Percentiles rank a stretch among this genome's conserved stretches.
Evolutionary conservation across 129 eudicot genomes (phyloP).

Genomic region (Flaveria sonorensis): DNA sequence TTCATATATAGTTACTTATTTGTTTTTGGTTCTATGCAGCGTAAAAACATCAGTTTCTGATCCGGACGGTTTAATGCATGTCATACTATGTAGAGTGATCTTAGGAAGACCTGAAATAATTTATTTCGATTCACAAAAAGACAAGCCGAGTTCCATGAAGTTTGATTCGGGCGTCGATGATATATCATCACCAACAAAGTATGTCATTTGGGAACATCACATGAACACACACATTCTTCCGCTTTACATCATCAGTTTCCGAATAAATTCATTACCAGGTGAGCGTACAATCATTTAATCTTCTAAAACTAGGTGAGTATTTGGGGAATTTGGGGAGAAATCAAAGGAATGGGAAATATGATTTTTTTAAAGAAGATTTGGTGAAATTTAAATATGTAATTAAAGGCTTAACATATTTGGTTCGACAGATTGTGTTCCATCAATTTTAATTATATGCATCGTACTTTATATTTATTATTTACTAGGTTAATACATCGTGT

Average conservation of each 20-base stretch:
- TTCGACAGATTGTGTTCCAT: too few relatives aligned
- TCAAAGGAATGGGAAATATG: too few relatives aligned
- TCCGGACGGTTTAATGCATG: conserved; percentile 33
- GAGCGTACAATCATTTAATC: not conserved
- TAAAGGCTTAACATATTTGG: too few relatives aligned
- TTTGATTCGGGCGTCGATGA: conserved; percentile 33
- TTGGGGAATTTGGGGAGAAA: too few relatives aligned
- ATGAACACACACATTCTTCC: conserved; percentile 42
- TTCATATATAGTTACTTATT: not conserved
- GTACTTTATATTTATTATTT: too few relatives aligned
- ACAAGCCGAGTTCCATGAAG: conserved; percentile 28
- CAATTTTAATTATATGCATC: too few relatives aligned
- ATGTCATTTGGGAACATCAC: conserved; percentile 38
- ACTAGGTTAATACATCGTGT: too few relatives aligned
- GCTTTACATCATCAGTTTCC: conserved; percentile 27
- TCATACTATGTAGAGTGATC: conserved; percentile 34
- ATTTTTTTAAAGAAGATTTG: too few relatives aligned
- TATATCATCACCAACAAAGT: conserved; percentile 30
- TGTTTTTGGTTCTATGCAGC: conserved; percentile 16
- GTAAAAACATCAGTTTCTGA: conserved; percentile 31
- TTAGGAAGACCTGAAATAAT: conserved; percentile 32
- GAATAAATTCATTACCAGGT: conserved; percentile 23
- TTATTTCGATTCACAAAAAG: conserved; percentile 13
- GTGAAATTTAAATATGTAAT: too few relatives aligned
- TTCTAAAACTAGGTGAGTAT: not conserved